These are phyloP conservation scores for Ploettnerulaceae sp. DNA, from an alignment of 2,329 filamentous ascomycete genomes.

Conservation along the genomic window DNA sequence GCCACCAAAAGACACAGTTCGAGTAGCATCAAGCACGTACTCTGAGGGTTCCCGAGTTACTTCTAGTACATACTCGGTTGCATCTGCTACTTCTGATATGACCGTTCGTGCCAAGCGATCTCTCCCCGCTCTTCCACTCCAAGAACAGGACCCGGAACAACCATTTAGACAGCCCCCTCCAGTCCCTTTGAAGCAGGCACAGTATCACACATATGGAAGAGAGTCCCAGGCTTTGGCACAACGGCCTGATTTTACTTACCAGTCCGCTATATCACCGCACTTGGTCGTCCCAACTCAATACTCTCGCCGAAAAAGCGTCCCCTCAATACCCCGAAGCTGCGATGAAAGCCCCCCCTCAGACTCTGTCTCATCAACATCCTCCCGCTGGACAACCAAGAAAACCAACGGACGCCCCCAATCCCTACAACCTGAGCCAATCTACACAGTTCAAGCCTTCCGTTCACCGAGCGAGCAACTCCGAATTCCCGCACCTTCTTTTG, in stretches of 20 bases:
- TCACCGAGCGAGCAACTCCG: slow-evolving; percentile 18
- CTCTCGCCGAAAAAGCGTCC: slow-evolving; percentile 14
- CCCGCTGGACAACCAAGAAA: slow-evolving; percentile 12
- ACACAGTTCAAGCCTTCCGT: slow-evolving; percentile 25
- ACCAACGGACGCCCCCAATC: slow-evolving; percentile 14
- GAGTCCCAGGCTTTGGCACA: slow-evolving; percentile 4
- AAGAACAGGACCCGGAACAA: slow-evolving; percentile 8
- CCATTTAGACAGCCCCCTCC: slow-evolving; percentile 16
- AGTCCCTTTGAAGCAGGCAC: slow-evolving; percentile 11
- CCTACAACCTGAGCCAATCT: slow-evolving; percentile 16
- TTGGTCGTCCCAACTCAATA: slow-evolving; percentile 4
- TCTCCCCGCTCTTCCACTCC: slow-evolving; percentile 16
- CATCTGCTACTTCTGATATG: slow-evolving; percentile 11
- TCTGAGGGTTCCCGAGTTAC: slow-evolving; percentile 13
- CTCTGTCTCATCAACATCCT: slow-evolving; percentile 2
- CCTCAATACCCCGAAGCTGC: not conserved
- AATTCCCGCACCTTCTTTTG: slow-evolving; percentile 21
- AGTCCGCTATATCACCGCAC: slow-evolving; percentile 1
- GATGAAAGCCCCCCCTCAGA: slow-evolving; percentile 7
- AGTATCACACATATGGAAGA: too few relatives aligned
- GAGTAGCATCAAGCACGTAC: slow-evolving; percentile 19
- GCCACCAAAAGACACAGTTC: slow-evolving; percentile 16
- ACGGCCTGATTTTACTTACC: not conserved
- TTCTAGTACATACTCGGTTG: slow-evolving; percentile 13
- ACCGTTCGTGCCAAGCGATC: slow-evolving; percentile 15